Percentiles rank a stretch among this genome's conserved stretches.
phyloP scores from a whole-genome alignment of 2,329 filamentous ascomycete genomes.

The Rhexocercosporidium sp. region DNA sequence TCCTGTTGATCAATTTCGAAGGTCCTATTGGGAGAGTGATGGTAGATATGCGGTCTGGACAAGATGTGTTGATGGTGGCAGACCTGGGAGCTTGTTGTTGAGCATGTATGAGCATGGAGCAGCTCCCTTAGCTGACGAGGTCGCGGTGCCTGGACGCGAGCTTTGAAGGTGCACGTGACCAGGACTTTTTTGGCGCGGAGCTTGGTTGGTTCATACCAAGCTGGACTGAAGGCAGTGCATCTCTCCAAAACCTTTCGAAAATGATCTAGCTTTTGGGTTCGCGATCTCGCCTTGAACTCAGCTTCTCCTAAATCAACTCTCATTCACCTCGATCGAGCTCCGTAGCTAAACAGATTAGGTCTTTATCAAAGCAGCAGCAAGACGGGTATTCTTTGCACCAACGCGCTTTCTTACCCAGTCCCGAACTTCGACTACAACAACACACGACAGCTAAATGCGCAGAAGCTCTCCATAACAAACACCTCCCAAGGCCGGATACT shows the following conservation, averaged over 20 bases:
- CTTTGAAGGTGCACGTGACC: conserved; percentile 3
- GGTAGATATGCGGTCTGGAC: neutral
- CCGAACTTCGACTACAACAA: conserved; percentile 14
- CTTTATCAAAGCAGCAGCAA: neutral
- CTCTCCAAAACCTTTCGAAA: neutral
- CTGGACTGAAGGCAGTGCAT: neutral
- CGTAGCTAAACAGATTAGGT: neutral
- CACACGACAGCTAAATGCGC: conserved; percentile 33
- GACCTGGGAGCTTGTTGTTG: conserved; percentile 1
- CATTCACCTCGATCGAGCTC: neutral
- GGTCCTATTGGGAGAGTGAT: neutral
- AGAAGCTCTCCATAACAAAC: conserved; percentile 40
- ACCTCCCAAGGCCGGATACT: conserved; percentile 45
- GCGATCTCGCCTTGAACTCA: neutral
- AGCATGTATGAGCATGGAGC: neutral
- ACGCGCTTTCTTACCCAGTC: neutral
- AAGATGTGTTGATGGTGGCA: neutral
- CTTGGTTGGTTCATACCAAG: neutral
- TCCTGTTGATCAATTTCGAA: neutral
- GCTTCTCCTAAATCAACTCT: neutral
- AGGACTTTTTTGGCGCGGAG: neutral
- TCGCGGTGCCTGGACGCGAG: conserved; percentile 15
- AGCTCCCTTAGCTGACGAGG: conserved; percentile 7
- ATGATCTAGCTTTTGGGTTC: neutral
- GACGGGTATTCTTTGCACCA: conserved; percentile 2